Evolutionary conservation across 2,329 filamentous ascomycete genomes (phyloP).

Genomic region (Stachybotrys echinatus): DNA sequence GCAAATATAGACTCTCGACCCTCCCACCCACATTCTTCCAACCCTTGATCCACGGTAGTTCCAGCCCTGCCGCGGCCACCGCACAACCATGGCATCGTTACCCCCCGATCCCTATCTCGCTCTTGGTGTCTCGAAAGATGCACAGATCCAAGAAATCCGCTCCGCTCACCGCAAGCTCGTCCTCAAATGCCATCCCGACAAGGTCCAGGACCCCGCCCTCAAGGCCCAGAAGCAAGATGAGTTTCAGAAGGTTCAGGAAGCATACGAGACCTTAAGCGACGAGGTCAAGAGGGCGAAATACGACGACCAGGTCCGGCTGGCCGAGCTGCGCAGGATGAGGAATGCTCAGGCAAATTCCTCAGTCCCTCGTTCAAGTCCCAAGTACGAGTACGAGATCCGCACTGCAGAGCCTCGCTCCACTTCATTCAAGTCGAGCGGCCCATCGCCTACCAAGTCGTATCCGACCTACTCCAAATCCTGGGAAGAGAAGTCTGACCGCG

Average conservation of each 20-base stretch:
- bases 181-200: slow-evolving; percentile 86
- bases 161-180: slow-evolving; percentile 79
- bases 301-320: slow-evolving; percentile 67
- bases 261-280: slow-evolving; percentile 85
- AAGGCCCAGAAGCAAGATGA: slow-evolving; percentile 78
- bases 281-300: slow-evolving; percentile 68
- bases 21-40: neutral
- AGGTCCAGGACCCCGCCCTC: slow-evolving; percentile 71
- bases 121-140: slow-evolving; percentile 69
- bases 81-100: slow-evolving; percentile 38
- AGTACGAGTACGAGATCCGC: slow-evolving; percentile 39
- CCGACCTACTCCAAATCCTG: slow-evolving; percentile 32
- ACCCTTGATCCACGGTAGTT: neutral
- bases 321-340: slow-evolving; percentile 55
- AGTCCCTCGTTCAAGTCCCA: slow-evolving; percentile 34
- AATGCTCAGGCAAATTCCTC: slow-evolving; percentile 37
- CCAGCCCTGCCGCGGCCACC: slow-evolving; percentile 5
- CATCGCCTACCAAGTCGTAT: slow-evolving; percentile 29
- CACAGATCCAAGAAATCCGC: slow-evolving; percentile 67
- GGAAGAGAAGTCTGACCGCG: slow-evolving; percentile 38
- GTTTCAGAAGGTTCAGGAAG: slow-evolving; percentile 88
- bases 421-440: slow-evolving; percentile 31
- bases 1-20: slow-evolving; percentile 11
- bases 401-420: slow-evolving; percentile 43
- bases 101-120: slow-evolving; percentile 73